Evolutionary conservation across 192 early-diverging fungal species (phyloP), one percentile per base, ranked within the genome.

Genomic region (Chytriomyces hyalinus): DNA sequence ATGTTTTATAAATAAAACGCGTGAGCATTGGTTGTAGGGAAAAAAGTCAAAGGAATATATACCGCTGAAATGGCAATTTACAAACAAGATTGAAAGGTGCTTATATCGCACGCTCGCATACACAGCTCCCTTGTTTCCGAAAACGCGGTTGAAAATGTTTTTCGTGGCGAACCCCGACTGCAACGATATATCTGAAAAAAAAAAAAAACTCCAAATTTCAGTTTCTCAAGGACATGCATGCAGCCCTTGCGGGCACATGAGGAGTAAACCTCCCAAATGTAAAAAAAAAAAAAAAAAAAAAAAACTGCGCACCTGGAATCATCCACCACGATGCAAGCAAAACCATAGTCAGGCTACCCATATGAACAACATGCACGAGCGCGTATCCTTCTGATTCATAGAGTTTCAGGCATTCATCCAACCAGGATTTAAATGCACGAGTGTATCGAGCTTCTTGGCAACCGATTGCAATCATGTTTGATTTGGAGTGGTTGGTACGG

Each of bases 121-220:
- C 0, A 95, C 92, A 5, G 89, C 93, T 17, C 95, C 95, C 81
- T 97, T 97, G 84, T 95, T 95, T 46, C 95, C 95, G 22, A 76
- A 47, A 44, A 73, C 22, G 10, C 71, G 51, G 61, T 73, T 73
- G 43, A 73, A 47, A 5, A 63, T n/a, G 59, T 26, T 62, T 62
- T 73, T 73, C 1, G 71, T 63, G 3, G 61, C 71, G 44, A 6
- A 49, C 44, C 71, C 71, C 6, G 60, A 20, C 9, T 10, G 10
- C 9, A 73, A 44, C 3, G 20, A 60, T 13, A 73, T 9, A 9
- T n/a, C 71, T 73, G 11, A 4, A 3, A 8, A 5, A 71, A 36
- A 36, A 36, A 36, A 36, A 36, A 36, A 36, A 36, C 9, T 0
- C 53, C 53, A 57, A 57, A 57, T 4, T 13, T 57, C 53, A 20